Evolutionary conservation across 768 basidiomycete genomes (phyloP), one percentile per base, ranked within the genome.

Genomic region (Leucosporidium yakuticum): DNA sequence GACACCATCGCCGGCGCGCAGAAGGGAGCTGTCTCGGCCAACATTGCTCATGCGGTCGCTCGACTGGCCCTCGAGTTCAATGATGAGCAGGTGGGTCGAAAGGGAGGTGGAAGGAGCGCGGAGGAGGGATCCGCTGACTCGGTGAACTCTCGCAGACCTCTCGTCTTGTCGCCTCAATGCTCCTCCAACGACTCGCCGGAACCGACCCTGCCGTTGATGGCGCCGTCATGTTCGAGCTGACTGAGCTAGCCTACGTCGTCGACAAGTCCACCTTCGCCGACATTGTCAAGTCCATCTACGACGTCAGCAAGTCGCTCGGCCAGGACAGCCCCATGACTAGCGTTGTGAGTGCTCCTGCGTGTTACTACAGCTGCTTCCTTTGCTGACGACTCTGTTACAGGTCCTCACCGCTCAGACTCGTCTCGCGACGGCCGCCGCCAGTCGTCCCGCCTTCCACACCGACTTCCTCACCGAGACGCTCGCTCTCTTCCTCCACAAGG

Each of bases 381-480:
- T 31, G 27, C 21, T 48, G 31, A 36, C 48, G 4, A 8, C 44
- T 23, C 20, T 60, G 3, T 57, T 20, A 5, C 71, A 91, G 89
- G 85, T 96, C 21, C 81, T 96, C 49, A 90, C 91, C 15, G 92
- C 93, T 6, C 92, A 95, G 78, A 95, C 92, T 4, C 84, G 89
- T 60, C 83, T 97, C 36, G 90, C 92, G 4, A 87, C 29, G 8
- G 58, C 34, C 7, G 27, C 65, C 2, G 79, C 83, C 73, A 83
- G 83, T 50, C 83, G 89, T 48, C 85, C 89, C 5, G 90, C 92
- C 73, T 82, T 91, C 20, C 90, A 88, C 72, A 85, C 87, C 63
- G 80, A 83, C 8, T 96, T 94, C 77, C 80, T 97, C 15, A 80
- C 85, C n/a, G 92, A 97, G 76, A 81, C 95, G 14, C 82, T 97